phyloP scores from a whole-genome alignment of 2,329 filamentous ascomycete species.

The Endoconidiophora laricicola region DNA sequence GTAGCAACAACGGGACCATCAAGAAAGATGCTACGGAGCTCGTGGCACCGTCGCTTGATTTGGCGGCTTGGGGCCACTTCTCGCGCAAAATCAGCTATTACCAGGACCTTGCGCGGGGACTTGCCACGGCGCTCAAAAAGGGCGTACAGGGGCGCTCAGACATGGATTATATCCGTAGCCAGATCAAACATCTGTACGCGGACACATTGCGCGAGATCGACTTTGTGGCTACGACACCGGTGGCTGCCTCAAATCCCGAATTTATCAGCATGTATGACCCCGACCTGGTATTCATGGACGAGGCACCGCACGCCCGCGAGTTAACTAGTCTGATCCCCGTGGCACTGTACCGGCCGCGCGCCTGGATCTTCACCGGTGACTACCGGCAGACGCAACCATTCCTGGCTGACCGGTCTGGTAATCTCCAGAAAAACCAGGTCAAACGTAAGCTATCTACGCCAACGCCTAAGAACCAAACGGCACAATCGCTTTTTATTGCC shows the following conservation, averaged over 20 bases:
- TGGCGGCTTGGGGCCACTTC: conserved; percentile 27
- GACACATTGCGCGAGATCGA: conserved; percentile 24
- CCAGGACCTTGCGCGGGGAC: conserved; percentile 21
- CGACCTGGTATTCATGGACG: conserved; percentile 73
- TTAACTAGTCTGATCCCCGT: conserved; percentile 29
- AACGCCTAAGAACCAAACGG: not conserved
- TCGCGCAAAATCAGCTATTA: conserved; percentile 20
- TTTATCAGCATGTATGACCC: conserved; percentile 47
- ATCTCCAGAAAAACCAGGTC: not conserved
- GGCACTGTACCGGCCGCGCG: conserved; percentile 25
- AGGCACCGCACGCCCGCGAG: conserved; percentile 34
- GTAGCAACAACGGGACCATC: not conserved
- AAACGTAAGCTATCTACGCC: not conserved
- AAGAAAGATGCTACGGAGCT: not conserved
- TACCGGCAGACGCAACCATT: conserved; percentile 29
- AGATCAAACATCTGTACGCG: conserved; percentile 23
- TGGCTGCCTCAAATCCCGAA: conserved; percentile 22
- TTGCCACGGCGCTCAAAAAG: conserved; percentile 19
- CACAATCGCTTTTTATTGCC: conserved; percentile 8
- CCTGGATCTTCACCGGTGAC: conserved; percentile 31
- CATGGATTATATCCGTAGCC: conserved; percentile 19
- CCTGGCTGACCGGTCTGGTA: conserved; percentile 18
- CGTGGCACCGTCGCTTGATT: conserved; percentile 25
- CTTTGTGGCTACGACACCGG: conserved; percentile 31
- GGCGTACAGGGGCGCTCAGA: conserved; percentile 14